phyloP scores from a whole-genome alignment of 768 basidiomycete species.

The Ramaria rubella region DNA sequence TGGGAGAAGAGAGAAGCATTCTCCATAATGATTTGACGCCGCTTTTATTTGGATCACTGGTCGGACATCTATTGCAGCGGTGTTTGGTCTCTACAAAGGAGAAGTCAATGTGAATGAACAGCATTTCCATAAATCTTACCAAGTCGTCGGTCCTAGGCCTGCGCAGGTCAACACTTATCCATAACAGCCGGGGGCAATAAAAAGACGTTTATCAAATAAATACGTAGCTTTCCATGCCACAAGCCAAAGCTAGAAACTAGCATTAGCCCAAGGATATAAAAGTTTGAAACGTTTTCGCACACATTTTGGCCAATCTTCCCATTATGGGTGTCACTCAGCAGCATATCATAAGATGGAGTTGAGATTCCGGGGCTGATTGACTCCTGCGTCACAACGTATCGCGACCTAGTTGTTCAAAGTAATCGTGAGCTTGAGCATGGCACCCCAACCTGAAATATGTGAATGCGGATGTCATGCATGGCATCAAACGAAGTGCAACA shows the following conservation, averaged over 20 bases:
- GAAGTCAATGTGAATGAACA: neutral
- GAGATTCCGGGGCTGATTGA: too few species aligned
- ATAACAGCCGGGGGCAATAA: constrained; percentile 87
- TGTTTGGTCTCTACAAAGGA: too few species aligned
- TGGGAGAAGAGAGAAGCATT: constrained; percentile 48
- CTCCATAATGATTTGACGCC: constrained; percentile 30
- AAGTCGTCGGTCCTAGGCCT: constrained; percentile 74
- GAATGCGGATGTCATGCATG: neutral
- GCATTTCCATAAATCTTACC: constrained; percentile 40
- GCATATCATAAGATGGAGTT: too few species aligned
- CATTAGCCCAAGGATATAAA: constrained; percentile 78
- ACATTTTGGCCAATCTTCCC: constrained; percentile 17
- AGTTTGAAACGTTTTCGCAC: constrained; percentile 60
- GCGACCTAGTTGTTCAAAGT: constrained; percentile 89
- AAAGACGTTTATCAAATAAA: constrained; percentile 81
- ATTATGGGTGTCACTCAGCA: neutral
- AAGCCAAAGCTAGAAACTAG: constrained; percentile 70
- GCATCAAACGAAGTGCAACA: neutral
- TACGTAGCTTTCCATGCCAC: constrained; percentile 82
- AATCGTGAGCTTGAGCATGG: constrained; percentile 91
- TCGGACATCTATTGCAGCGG: too few species aligned
- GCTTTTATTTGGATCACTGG: too few species aligned
- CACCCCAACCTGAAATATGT: constrained; percentile 58
- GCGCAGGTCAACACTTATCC: constrained; percentile 78
- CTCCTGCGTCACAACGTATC: too few species aligned